A percentile compares a stretch with the other conserved stretches of the same genome.
These are phyloP conservation scores for Dendryphion nanum DNA, from an alignment of 2,329 filamentous ascomycete genomes.

Conservation along the genomic window DNA sequence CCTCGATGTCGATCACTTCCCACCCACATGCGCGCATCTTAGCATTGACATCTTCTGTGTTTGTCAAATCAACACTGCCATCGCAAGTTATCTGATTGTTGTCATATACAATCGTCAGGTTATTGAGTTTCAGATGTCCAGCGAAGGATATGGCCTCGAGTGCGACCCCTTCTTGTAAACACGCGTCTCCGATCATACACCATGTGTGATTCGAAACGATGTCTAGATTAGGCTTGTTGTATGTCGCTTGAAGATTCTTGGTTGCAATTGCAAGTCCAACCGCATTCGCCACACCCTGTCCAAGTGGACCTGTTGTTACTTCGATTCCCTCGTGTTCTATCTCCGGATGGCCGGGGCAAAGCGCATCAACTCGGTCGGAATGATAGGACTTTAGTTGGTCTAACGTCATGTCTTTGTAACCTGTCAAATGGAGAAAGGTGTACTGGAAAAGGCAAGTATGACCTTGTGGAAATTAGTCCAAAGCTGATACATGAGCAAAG, in stretches of 20 bases:
- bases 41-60: slow-evolving; percentile 55
- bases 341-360: slow-evolving; percentile 58
- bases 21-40: slow-evolving; percentile 60
- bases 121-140: slow-evolving; percentile 55
- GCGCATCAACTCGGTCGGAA: slow-evolving; percentile 46
- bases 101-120: slow-evolving; percentile 57
- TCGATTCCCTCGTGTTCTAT: slow-evolving; percentile 59
- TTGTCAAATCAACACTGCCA: slow-evolving; percentile 52
- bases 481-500: no score
- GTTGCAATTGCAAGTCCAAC: slow-evolving; percentile 59
- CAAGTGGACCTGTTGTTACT: slow-evolving; percentile 59
- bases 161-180: slow-evolving; percentile 57
- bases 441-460: slow-evolving; percentile 58
- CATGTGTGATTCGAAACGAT: slow-evolving; percentile 54
- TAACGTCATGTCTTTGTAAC: slow-evolving; percentile 56
- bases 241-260: slow-evolving; percentile 56
- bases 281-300: slow-evolving; percentile 61
- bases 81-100: slow-evolving; percentile 62
- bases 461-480: slow-evolving; percentile 21
- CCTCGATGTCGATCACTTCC: slow-evolving; percentile 54
- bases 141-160: slow-evolving; percentile 57
- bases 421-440: slow-evolving; percentile 52
- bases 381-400: slow-evolving; percentile 59
- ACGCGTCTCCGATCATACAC: slow-evolving; percentile 60
- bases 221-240: slow-evolving; percentile 51